Evolutionary conservation across 2,329 filamentous ascomycete genomes (phyloP), one percentile per base, ranked within the genome.

Genomic region (Blastomyces parvus): DNA sequence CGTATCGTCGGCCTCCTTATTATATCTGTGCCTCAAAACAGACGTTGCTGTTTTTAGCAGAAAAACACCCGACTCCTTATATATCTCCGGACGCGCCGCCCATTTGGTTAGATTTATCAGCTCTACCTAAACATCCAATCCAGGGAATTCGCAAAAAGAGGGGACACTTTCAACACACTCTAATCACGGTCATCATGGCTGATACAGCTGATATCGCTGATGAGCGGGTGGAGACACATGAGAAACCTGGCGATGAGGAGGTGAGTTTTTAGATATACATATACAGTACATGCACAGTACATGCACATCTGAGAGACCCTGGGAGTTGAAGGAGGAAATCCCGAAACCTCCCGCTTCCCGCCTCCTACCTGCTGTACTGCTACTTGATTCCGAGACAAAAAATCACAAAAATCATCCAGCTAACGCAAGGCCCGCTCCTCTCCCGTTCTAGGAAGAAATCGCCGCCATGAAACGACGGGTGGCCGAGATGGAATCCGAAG

Each of bases 401-500:
- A 40, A 42, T 4, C 11, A 42, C 2, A 42, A 42, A 42, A 40
- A 44, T 22, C 25, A 50, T 36, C 9, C n/a, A 48, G 25, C 46
- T 48, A 48, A 48, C 46, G 22, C 11, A n/a, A 25, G 11, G n/a
- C 11, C 46, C 4, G 22, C n/a, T 42, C 33, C 14, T 42, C 25
- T 13, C 46, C n/a, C 6, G 5, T 27, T 60, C 44, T n/a, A 85
- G 83, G 83, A 93, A 82, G 90, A 94, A 77, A 93, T 94, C 71
- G 86, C 86, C 65, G 89, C 88, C 64, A 94, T 94, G 90, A 94
- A 93, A 82, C 84, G 84, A 71, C 84, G 89, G 69, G 89, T 94
- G 66, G 89, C 88, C 67, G 90, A 94, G 79, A 94, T 94, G 90
- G 90, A 94, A 79, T 89, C 90, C 71, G 90, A 94, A 80, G 90